phyloP scores from a whole-genome alignment of 441 rosid species.

The Populus hybrid region DNA sequence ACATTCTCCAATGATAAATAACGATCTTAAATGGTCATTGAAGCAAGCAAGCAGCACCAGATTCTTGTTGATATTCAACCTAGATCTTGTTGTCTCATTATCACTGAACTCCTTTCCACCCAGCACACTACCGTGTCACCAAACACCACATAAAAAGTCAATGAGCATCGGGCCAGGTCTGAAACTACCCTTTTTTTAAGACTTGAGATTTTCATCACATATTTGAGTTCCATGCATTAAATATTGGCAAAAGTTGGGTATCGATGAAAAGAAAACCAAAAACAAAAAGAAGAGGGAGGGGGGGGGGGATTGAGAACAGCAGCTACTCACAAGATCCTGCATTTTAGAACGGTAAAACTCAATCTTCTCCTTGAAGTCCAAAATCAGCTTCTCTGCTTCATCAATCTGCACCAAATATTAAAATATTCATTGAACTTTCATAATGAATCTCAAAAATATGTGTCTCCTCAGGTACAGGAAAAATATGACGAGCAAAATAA shows the following conservation, averaged over 20 bases:
- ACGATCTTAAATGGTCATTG: too few relatives aligned
- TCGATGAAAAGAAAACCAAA: conserved; percentile 1
- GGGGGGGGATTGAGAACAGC: conserved; percentile 8
- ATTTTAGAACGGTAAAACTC: conserved; percentile 88
- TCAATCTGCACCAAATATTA: conserved; percentile 44
- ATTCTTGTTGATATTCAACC: too few relatives aligned
- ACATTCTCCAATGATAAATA: too few relatives aligned
- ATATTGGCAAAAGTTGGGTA: neutral
- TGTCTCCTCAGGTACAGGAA: too few relatives aligned
- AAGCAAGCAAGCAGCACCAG: too few relatives aligned
- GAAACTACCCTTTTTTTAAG: too few relatives aligned
- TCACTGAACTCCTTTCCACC: too few relatives aligned
- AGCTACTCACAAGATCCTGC: conserved; percentile 93
- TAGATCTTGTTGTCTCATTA: too few relatives aligned
- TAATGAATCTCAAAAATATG: neutral
- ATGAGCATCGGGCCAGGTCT: too few relatives aligned
- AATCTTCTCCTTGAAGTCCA: conserved; percentile 93
- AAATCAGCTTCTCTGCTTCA: conserved; percentile 54
- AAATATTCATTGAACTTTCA: conserved; percentile 14
- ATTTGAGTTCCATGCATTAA: neutral
- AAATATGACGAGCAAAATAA: too few relatives aligned
- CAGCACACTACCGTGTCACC: too few relatives aligned
- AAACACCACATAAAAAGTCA: too few relatives aligned
- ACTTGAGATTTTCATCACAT: neutral
- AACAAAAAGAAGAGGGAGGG: neutral